Base-by-base conservation (phyloP, 805 yeast species). In the Komagataella ulmi region DNA sequence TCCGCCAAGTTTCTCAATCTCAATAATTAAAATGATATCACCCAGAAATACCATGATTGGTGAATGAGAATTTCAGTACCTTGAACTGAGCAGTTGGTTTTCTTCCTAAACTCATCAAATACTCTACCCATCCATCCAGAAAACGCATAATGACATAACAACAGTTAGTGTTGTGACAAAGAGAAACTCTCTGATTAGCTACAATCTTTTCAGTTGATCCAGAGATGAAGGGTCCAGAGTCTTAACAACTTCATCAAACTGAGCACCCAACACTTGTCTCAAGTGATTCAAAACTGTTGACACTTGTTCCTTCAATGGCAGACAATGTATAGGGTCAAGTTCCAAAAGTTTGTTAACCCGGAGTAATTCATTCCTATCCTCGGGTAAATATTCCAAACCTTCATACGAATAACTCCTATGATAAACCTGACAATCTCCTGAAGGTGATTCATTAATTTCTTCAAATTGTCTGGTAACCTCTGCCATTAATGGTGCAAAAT, bases 381-480 rank as follows among this genome's bases (percentile, higher is more conserved):
- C 58, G 1, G 57, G 63, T 19, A 67, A 55, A 14, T 62, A 62
- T 48, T 66, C 69, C 43, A 54, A 57, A 48, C 67, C 71, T 45
- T 70, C 72, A 52, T 61, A 68, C 5, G 68, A 55, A 17, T 67
- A 64, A 17, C 73, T 69, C 14, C 68, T 64, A 56, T 78, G 81
- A 55, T 79, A 80, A 23, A 65, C 69, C 30, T 68, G 73, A 57
- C 81, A 75, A 57, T 82, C 85, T 3, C 88, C 88, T 36, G 64
- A 61, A 3, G 59, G 62, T 8, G 63, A 55, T 61, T 90, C 97
- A 52, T 81, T 77, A 12, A 85, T 73, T 60, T 88, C 96, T 58
- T 90, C 97, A 49, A 87, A 61, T 54, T 84, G 72, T 50, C 75
- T 63, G 2, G 66, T 56, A 10, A 57, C 44, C 36, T 60, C 45